Evolutionary conservation across 2,329 filamentous ascomycete genomes (phyloP), one percentile per base, ranked within the genome.

Genomic region (Ophiostoma novo-ulmi): DNA sequence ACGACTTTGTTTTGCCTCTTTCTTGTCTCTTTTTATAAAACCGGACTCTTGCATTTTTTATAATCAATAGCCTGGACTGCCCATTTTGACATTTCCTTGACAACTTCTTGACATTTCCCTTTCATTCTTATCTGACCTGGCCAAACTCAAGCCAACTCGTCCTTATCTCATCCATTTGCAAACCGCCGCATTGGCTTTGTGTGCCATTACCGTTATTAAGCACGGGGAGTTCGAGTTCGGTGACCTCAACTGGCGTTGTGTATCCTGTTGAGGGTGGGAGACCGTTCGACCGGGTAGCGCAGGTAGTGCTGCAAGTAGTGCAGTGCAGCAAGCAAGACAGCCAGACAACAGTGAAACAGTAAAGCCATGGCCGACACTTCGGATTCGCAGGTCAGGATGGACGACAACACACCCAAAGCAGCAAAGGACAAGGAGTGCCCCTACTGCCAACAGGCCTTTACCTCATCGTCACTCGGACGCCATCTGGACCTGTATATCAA

Each of bases 401-500:
- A 72, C n/a, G 64, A 71, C 39, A 78, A 76, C 72, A 81, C 81
- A 61, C 77, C 80, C 35, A 81, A 81, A 73, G 85, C 90, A 20
- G 80, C 85, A 72, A 98, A 98, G 80, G 94, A 98, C 82, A 93
- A 92, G 78, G 89, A 85, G 74, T 97, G 94, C 79, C 91, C 90
- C 48, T 98, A 92, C 81, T 98, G 94, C 79, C 85, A 88, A 66
- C 93, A 97, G 79, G 85, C 90, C 7, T 98, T 97, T 78, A 97
- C 94, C 20, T 97, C 94, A 1, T 97, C 93, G 20, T 97, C 93
- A 2, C 87, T 98, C 69, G 94, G 94, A 68, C 90, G 94, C 65
- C 94, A 98, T 80, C 89, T 97, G 75, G 94, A 98, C 79, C 87
- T 97, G 55, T 97, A 96, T 79, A 94, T 97, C 76, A 94, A 93